These are phyloP conservation scores for Schizonepeta tenuifolia DNA, from an alignment of 257 asterid genomes.

Conservation along the genomic window DNA sequence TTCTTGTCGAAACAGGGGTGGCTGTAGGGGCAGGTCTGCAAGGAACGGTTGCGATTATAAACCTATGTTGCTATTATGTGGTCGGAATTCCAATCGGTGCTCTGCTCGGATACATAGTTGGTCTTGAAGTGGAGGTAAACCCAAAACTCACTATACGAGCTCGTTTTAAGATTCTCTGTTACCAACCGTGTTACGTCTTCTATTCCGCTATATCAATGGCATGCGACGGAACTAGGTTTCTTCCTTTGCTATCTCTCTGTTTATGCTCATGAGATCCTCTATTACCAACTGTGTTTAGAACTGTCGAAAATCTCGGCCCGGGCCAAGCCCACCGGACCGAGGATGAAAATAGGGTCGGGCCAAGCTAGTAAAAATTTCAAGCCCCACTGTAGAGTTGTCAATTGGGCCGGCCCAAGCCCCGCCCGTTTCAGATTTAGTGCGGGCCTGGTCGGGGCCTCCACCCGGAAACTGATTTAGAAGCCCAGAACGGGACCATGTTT, in stretches of 20 bases:
- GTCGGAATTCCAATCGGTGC: slow-evolving; percentile 74
- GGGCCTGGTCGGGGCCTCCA: too few species aligned
- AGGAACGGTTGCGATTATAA: slow-evolving; percentile 67
- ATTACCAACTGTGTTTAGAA: not conserved
- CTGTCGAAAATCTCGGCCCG: not conserved
- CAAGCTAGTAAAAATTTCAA: too few species aligned
- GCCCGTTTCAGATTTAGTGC: too few species aligned
- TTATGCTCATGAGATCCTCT: too few species aligned
- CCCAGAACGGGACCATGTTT: too few species aligned
- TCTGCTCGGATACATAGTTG: slow-evolving; percentile 64
- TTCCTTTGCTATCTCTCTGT: too few species aligned
- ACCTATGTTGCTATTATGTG: slow-evolving; percentile 66
- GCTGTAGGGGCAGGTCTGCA: slow-evolving; percentile 89
- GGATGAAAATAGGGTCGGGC: too few species aligned
- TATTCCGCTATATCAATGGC: not conserved
- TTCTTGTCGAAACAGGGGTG: slow-evolving; percentile 58
- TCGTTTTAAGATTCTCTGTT: not conserved
- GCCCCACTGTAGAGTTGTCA: too few species aligned
- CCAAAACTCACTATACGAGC: not conserved
- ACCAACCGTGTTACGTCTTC: too few species aligned
- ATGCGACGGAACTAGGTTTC: not conserved
- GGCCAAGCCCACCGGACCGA: not conserved
- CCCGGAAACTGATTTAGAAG: too few species aligned
- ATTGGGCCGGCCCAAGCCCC: too few species aligned
- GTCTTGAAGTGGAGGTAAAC: slow-evolving; percentile 64